Conservation (phyloP, 352 stramenopile species). For the Phytophthora agathidicida region DNA sequence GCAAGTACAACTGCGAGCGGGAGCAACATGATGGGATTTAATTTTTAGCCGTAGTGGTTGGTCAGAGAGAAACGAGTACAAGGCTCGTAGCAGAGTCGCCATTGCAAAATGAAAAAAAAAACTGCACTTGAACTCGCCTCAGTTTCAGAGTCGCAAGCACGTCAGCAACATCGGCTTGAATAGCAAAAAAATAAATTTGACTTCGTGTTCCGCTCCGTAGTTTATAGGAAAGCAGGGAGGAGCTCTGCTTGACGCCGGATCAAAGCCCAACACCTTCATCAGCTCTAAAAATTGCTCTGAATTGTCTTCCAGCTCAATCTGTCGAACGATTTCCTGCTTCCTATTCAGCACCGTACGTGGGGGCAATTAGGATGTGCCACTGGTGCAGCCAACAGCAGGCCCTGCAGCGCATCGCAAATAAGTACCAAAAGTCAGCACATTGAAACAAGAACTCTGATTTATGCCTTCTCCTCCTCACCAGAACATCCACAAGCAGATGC, state of each 20-base stretch:
- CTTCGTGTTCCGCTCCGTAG: conserved; percentile 26
- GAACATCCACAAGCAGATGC: conserved; percentile 90
- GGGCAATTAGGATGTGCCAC: conserved; percentile 89
- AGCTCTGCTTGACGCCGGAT: neutral
- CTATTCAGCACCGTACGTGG: conserved; percentile 80
- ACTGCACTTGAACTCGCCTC: neutral
- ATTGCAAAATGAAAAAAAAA: conserved; percentile 5
- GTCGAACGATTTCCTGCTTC: neutral
- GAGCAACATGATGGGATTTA: conserved; percentile 27
- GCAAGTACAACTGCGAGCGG: conserved; percentile 11
- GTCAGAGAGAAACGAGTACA: conserved; percentile 9
- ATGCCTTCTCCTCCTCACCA: conserved; percentile 50
- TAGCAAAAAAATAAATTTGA: conserved; percentile 29
- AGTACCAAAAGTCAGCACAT: conserved; percentile 25
- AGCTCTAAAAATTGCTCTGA: conserved; percentile 17
- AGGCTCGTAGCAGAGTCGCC: neutral
- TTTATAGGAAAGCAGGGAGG: conserved; percentile 20
- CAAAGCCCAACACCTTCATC: conserved; percentile 1
- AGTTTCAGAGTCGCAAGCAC: neutral
- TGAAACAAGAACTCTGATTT: neutral
- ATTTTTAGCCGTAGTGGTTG: conserved; percentile 31
- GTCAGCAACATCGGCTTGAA: neutral
- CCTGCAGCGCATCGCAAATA: conserved; percentile 41
- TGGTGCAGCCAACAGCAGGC: conserved; percentile 91
- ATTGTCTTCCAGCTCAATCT: neutral